Percentiles rank a stretch among this genome's conserved stretches.
Conservation (phyloP, 192 early-diverging fungal species). For the Diversispora eburnea region DNA sequence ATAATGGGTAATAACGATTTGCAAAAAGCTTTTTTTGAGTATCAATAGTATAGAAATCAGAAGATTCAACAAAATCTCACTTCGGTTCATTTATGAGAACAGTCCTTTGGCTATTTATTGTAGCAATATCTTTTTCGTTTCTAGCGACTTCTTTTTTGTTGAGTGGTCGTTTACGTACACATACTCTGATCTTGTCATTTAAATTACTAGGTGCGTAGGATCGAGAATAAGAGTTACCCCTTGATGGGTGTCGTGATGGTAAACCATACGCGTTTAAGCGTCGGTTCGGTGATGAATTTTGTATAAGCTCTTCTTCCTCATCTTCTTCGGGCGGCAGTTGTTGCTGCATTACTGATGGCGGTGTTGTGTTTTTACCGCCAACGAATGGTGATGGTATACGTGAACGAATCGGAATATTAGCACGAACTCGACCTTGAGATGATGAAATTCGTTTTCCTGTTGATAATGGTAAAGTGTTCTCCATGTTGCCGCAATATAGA, state of each 20-base stretch:
- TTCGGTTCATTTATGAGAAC: conserved; percentile 93
- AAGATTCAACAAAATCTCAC: conserved; percentile 39
- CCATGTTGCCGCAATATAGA: no score
- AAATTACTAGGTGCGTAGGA: conserved; percentile 47
- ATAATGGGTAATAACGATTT: not conserved
- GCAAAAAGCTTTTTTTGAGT: not conserved
- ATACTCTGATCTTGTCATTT: conserved; percentile 89
- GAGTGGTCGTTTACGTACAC: conserved; percentile 93
- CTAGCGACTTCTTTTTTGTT: conserved; percentile 79
- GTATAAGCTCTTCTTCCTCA: conserved; percentile 41
- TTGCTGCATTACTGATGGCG: not conserved
- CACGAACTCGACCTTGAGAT: no score
- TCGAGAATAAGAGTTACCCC: conserved; percentile 31
- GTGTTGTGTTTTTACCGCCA: no score
- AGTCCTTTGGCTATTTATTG: conserved; percentile 59
- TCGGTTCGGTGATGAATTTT: conserved; percentile 35
- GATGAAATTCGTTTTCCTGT: no score
- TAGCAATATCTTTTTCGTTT: conserved; percentile 84
- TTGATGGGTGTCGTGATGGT: conserved; percentile 39
- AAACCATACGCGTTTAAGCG: conserved; percentile 76
- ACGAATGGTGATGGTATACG: no score
- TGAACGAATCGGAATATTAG: no score
- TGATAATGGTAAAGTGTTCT: no score
- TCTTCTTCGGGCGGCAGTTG: conserved; percentile 32
- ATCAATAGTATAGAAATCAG: not conserved